Evolutionary conservation across 805 yeast genomes (phyloP).

Genomic region (Zygosaccharomyces bisporus): DNA sequence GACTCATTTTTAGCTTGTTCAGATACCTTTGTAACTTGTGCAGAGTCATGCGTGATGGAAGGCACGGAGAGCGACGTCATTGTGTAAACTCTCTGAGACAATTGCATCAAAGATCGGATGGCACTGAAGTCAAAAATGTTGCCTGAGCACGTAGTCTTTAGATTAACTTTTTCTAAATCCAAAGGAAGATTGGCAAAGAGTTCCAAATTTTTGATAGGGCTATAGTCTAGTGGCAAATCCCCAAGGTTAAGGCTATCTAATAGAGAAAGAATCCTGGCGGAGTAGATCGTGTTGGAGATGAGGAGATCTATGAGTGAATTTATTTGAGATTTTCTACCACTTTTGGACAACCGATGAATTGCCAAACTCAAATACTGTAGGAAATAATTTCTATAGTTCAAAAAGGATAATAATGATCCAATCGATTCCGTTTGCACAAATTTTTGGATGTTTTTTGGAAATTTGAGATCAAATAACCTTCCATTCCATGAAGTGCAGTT

Average conservation of each 20-base stretch:
- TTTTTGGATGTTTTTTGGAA: conserved; percentile 37
- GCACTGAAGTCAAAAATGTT: conserved; percentile 43
- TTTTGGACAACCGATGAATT: conserved; percentile 55
- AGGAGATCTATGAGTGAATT: conserved; percentile 47
- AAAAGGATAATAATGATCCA: conserved; percentile 58
- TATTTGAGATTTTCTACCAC: conserved; percentile 45
- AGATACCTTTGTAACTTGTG: conserved; percentile 21
- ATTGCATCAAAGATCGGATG: conserved; percentile 37
- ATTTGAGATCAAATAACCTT: conserved; percentile 35
- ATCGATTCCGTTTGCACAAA: conserved; percentile 35
- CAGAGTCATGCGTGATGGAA: conserved; percentile 6
- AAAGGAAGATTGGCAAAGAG: conserved; percentile 39
- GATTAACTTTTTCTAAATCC: conserved; percentile 41
- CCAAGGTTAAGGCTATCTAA: conserved; percentile 66
- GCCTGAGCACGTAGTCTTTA: conserved; percentile 28
- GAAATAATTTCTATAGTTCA: conserved; percentile 55
- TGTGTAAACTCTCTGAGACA: conserved; percentile 22
- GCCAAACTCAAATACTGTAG: conserved; percentile 69
- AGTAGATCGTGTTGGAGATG: conserved; percentile 50
- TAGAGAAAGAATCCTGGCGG: conserved; percentile 64
- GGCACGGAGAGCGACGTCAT: neutral
- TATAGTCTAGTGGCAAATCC: conserved; percentile 38
- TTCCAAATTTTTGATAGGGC: conserved; percentile 19
- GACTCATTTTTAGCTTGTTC: conserved; percentile 9
- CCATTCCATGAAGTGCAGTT: conserved; percentile 54